Base-by-base conservation (phyloP, 2,329 filamentous ascomycete genomes). In the Ophiostoma perfectum region DNA sequence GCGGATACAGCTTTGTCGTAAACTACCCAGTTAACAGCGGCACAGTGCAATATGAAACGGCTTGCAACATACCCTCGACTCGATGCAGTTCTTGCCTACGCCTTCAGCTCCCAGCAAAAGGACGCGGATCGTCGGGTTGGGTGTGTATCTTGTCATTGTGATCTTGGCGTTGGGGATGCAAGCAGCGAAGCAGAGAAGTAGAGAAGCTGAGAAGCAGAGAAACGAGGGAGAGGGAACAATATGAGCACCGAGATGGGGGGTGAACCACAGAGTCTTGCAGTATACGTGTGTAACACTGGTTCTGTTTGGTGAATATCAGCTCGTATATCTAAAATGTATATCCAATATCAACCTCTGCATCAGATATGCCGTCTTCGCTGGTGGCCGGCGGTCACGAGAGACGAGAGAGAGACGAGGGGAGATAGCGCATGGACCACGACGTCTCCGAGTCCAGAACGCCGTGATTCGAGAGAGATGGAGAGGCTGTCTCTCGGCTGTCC, bases 1-100 rank as follows among this genome's bases (percentile, higher is more conserved):
- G 75, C 2, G 75, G 75, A 55, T 73, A 76, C 8, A 71, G 73
- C 52, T 69, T 72, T 2, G 75, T 76, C 3, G 74, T 75, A 70
- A 76, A 75, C 73, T 74, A 47, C 11, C 8, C 4, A 6, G 44
- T 39, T 45, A n/a, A 16, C 3, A 60, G 6, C 49, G 4, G 45
- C 3, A 47, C 12, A 12, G n/a, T 4, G 11, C 7, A 9, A 38
- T 4, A 18, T 38, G 11, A 16, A 38, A 36, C 16, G 45, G 27
- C 27, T 27, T 27, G 27, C 27, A 60, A 18, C 71, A 39, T 68
- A 75, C 74, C 64, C 74, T 72, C 7, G 75, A 76, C 66, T 76
- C 75, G 5, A 76, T 71, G 44, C 75, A 75, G 67, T 74, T 73
- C 67, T 76, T 77, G 9, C 75, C 75, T 6, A 75, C 74, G 4